phyloP scores from a whole-genome alignment of 768 basidiomycete species.

The Suillus cothurnatus region DNA sequence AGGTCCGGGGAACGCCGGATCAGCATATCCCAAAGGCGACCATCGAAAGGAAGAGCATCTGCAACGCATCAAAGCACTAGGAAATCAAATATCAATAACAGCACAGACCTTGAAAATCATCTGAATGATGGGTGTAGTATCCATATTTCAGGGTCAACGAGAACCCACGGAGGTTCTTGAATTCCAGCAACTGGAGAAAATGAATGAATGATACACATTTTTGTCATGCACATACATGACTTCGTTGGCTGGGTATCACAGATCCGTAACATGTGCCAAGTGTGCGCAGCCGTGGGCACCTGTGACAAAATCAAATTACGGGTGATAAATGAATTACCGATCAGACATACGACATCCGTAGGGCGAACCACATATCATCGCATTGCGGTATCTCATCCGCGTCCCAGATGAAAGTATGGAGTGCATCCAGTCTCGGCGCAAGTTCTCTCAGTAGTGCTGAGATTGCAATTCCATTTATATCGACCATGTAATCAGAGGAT shows the following conservation, averaged over 20 bases:
- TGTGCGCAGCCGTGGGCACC: slow-evolving; percentile 66
- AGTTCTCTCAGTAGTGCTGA: slow-evolving; percentile 55
- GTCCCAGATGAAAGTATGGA: slow-evolving; percentile 71
- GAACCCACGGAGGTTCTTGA: slow-evolving; percentile 63
- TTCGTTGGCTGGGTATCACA: slow-evolving; percentile 55
- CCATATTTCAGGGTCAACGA: slow-evolving; percentile 58
- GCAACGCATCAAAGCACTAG: slow-evolving; percentile 8
- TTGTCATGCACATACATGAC: slow-evolving; percentile 51
- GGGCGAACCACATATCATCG: slow-evolving; percentile 79
- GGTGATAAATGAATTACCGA: neutral
- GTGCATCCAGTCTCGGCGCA: slow-evolving; percentile 61
- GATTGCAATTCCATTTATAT: slow-evolving; percentile 33
- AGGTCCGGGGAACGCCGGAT: slow-evolving; percentile 63
- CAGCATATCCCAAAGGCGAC: slow-evolving; percentile 69
- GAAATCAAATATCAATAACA: neutral
- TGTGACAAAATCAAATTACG: slow-evolving; percentile 26
- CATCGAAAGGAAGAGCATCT: slow-evolving; percentile 27
- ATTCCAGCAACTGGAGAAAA: slow-evolving; percentile 61
- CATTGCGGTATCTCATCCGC: slow-evolving; percentile 63
- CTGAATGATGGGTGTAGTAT: slow-evolving; percentile 63
- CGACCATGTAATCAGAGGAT: slow-evolving; percentile 25
- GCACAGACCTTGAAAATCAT: slow-evolving; percentile 56
- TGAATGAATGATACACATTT: slow-evolving; percentile 10
- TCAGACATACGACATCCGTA: slow-evolving; percentile 60
- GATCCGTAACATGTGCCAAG: slow-evolving; percentile 66